Evolutionary conservation across 1,139 yeast genomes (phyloP), one percentile per base, ranked within the genome.

Genomic region (Debaryomycetaceae sp.): DNA sequence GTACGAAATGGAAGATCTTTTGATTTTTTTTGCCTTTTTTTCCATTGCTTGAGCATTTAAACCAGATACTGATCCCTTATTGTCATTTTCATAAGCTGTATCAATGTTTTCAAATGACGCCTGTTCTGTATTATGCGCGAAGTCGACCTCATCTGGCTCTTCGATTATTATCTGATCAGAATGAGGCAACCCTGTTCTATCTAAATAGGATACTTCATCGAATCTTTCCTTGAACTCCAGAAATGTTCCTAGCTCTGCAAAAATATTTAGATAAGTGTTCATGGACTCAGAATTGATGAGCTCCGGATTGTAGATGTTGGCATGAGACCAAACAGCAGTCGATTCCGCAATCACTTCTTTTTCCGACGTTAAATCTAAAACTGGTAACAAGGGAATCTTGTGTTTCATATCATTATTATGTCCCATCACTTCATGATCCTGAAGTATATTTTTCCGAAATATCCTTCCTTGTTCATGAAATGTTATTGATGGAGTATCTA

Each of bases 301-400:
- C 0, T 62, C 56, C 0, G 81, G 82, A 40, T 68, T 62, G 38
- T 62, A 58, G 36, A 73, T 59, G 13, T 77, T 50, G 9, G 79
- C 63, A 55, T 76, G 84, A 3, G 77, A 77, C 83, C 95, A 81
- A 9, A 91, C 48, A 0, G 98, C 98, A 45, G 81, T 75, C 0
- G 95, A 81, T 63, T 91, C 98, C 0, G 86, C 83, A 42, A 87
- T 49, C 1, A 87, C 67, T 49, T 82, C 81, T 1, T 54, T 49
- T 4, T 59, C 53, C 5, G 68, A 62, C 1, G 60, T 55, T 9
- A 85, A 60, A 31, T 72, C 72, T 2, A 67, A 57, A 1, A 75
- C 48, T 0, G 97, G 97, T 39, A 90, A 65, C 49, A 89, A 72
- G 2, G 97, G 97, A 8, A 88, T 78, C 1, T 61, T 64, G 9